Evolutionary conservation across 208 protist species (phyloP).

Genomic region (Leishmania arabica): DNA sequence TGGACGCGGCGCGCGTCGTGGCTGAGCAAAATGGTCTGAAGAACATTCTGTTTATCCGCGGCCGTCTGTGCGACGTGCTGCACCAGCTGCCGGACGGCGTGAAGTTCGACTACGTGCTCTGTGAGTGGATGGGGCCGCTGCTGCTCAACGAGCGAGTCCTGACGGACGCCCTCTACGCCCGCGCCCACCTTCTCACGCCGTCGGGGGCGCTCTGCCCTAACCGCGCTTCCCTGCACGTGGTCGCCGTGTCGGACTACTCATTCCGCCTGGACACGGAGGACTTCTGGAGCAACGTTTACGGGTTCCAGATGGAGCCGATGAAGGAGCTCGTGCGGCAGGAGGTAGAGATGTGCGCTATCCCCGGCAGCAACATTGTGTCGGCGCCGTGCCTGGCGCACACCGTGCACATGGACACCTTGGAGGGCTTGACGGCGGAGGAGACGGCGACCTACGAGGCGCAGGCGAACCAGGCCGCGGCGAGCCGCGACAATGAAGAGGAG

Average conservation of each 20-base stretch:
- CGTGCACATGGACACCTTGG: slow-evolving; percentile 59
- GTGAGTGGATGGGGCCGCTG: slow-evolving; percentile 91
- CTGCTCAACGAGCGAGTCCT: slow-evolving; percentile 84
- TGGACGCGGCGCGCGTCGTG: slow-evolving; percentile 79
- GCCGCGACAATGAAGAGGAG: slow-evolving; percentile 29
- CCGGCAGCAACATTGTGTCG: slow-evolving; percentile 72
- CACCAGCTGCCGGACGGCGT: slow-evolving; percentile 56
- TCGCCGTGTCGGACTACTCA: slow-evolving; percentile 80
- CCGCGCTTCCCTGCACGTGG: slow-evolving; percentile 82
- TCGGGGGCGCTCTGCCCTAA: slow-evolving; percentile 82
- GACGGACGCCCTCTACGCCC: slow-evolving; percentile 75
- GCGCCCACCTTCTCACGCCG: slow-evolving; percentile 73
- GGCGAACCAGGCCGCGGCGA: slow-evolving; percentile 30
- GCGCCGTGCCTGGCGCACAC: slow-evolving; percentile 61
- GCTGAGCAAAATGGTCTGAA: slow-evolving; percentile 78
- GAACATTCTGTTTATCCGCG: slow-evolving; percentile 83
- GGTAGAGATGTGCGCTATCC: slow-evolving; percentile 83
- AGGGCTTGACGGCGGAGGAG: slow-evolving; percentile 41
- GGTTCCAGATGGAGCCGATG: slow-evolving; percentile 92
- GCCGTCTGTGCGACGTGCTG: slow-evolving; percentile 65
- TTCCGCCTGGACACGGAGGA: slow-evolving; percentile 88
- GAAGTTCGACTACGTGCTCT: slow-evolving; percentile 89
- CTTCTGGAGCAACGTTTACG: slow-evolving; percentile 94
- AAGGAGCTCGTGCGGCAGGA: slow-evolving; percentile 81
- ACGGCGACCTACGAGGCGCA: slow-evolving; percentile 36